Conservation (phyloP, 257 asterid species). For the Solanum appendiculatum region DNA sequence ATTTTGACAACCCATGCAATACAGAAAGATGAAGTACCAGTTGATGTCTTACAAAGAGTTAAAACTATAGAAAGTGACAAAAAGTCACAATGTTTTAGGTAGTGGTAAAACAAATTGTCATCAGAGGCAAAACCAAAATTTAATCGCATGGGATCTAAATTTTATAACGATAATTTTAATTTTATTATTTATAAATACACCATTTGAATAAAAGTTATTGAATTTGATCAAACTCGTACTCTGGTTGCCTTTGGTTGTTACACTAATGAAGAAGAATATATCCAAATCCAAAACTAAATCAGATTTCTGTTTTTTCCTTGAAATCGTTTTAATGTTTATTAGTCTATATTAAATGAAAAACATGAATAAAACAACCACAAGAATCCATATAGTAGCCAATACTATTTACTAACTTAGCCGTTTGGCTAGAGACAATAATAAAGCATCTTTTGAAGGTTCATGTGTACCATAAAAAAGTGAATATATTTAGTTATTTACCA, state of each 20-base stretch:
- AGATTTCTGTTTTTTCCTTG: not conserved
- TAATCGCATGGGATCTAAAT: too few species aligned
- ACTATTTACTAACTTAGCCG: not conserved
- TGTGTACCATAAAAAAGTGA: not conserved
- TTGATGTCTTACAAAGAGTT: not conserved
- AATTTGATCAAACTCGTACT: too few species aligned
- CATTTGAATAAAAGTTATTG: too few species aligned
- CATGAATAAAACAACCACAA: not conserved
- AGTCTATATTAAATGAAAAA: not conserved
- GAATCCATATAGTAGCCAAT: not conserved
- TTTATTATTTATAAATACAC: too few species aligned
- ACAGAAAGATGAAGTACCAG: not conserved
- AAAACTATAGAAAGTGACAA: not conserved
- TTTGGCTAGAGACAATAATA: not conserved
- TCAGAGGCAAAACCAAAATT: too few species aligned
- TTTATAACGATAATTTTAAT: too few species aligned
- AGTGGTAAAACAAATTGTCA: not conserved
- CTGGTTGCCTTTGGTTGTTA: not conserved
- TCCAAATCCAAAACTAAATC: not conserved
- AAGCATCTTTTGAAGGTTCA: not conserved
- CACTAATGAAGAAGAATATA: not conserved
- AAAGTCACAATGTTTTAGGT: not conserved
- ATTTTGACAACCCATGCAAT: not conserved
- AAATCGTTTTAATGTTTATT: not conserved
- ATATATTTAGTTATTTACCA: not conserved